Evolutionary conservation across 768 basidiomycete species (phyloP).

Genomic region (Dacryopinax primogenitus): DNA sequence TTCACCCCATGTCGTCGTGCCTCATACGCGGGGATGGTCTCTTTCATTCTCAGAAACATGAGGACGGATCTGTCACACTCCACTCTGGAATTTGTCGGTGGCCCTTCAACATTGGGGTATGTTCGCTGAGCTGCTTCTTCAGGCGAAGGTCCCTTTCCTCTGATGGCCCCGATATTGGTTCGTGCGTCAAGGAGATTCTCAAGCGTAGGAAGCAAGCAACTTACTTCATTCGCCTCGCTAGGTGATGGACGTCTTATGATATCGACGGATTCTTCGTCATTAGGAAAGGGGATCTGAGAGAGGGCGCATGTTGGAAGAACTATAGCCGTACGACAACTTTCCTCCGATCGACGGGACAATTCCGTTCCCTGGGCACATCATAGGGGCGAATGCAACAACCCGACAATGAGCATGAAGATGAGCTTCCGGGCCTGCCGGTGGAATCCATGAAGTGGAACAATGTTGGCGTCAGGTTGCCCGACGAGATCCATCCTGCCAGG

Average conservation of each 20-base stretch:
- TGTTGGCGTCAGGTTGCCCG: slow-evolving; percentile 30
- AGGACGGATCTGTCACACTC: slow-evolving; percentile 33
- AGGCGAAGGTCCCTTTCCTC: not conserved
- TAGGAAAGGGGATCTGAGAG: slow-evolving; percentile 18
- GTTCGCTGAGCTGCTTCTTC: not conserved
- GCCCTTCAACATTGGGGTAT: not conserved
- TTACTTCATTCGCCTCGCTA: too few relatives aligned
- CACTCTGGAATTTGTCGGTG: slow-evolving; percentile 25
- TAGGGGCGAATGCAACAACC: slow-evolving; percentile 25
- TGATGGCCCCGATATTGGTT: too few relatives aligned
- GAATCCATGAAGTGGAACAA: slow-evolving; percentile 34
- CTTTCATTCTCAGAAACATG: slow-evolving; percentile 28
- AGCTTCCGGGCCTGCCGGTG: slow-evolving; percentile 38
- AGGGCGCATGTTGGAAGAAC: slow-evolving; percentile 27
- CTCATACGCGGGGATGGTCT: slow-evolving; percentile 22
- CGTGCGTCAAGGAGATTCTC: too few relatives aligned
- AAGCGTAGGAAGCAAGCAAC: too few relatives aligned
- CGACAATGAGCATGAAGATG: slow-evolving; percentile 28
- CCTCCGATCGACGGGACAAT: slow-evolving; percentile 20
- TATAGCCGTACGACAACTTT: slow-evolving; percentile 29
- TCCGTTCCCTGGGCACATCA: slow-evolving; percentile 17
- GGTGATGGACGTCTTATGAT: too few relatives aligned
- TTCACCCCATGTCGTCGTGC: not conserved
- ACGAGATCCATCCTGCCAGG: slow-evolving; percentile 28
- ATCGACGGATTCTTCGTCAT: too few relatives aligned